Evolutionary conservation across 2,329 filamentous ascomycete genomes (phyloP), one percentile per base, ranked within the genome.

Genomic region (Talaromyces albobiverticillius): DNA sequence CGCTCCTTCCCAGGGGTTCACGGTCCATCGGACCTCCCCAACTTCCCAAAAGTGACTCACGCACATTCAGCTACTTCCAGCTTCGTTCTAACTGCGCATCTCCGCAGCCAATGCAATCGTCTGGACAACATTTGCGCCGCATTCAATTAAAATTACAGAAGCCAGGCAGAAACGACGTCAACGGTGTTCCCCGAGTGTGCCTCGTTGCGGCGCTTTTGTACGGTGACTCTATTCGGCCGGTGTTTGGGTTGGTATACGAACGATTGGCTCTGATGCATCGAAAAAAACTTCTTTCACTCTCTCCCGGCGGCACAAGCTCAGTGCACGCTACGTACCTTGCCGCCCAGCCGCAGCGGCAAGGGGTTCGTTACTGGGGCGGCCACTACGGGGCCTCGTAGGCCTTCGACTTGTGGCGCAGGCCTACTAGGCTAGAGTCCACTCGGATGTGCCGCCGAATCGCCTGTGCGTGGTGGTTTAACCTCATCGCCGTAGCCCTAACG

Each of bases 321-420:
- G 23, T 36, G 18, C 46, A 50, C 52, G 52, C 53, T 51, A 55
- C 29, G 54, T 56, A 53, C 54, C 38, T 56, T 56, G 49, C 54
- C 54, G 54, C 54, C 54, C 54, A 56, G 54, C 54, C 54, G 54
- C 49, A 56, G 54, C 54, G 54, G 54, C 54, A 53, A 56, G 45
- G 54, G 54, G 42, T 32, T 16, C 50, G 26, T 46, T 32, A 2
- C 41, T 46, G 42, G 41, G 51, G 25, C 42, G 42, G 16, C 32
- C 42, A 43, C 26, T 41, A 40, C 23, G 34, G 45, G 10, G 26
- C 49, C 45, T 32, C 31, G 25, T 20, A 16, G 42, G 36, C 31
- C 46, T 47, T 36, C 29, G 42, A 42, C 42, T 43, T 47, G 54
- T 56, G 54, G 54, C 54, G 54, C 45, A 53, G 49, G 41, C 26